These are phyloP conservation scores for Pestalotiopsis sp. DNA, from an alignment of 2,329 filamentous ascomycete genomes.

Conservation along the genomic window DNA sequence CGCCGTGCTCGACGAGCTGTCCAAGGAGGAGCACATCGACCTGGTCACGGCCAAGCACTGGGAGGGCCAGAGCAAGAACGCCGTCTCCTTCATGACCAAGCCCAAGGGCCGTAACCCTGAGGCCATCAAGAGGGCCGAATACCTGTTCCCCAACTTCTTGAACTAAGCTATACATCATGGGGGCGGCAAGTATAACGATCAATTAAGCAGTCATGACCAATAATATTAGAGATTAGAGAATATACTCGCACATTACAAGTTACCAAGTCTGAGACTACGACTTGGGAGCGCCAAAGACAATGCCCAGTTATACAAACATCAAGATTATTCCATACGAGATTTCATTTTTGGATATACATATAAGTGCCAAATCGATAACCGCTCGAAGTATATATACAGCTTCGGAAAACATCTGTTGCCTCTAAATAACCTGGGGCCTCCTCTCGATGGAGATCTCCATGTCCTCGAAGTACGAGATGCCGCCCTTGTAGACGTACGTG, in stretches of 20 bases:
- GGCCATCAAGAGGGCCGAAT: conserved; percentile 78
- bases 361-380: neutral
- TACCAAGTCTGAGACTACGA: neutral
- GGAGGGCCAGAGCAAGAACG: conserved; percentile 74
- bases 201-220: neutral
- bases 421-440: conserved; percentile 12
- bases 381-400: neutral
- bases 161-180: conserved; percentile 26
- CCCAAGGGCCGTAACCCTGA: conserved; percentile 72
- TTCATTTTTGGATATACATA: neutral
- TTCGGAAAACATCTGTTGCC: neutral
- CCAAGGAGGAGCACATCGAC: conserved; percentile 74
- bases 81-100: conserved; percentile 81
- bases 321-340: neutral
- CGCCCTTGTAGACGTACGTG: conserved; percentile 42
- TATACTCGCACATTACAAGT: neutral
- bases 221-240: neutral
- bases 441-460: conserved; percentile 38
- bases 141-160: conserved; percentile 85
- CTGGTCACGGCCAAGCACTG: conserved; percentile 81
- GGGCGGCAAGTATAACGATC: neutral
- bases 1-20: conserved; percentile 84
- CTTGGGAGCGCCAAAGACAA: neutral
- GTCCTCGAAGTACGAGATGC: conserved; percentile 42
- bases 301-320: neutral